Evolutionary conservation across 1,139 yeast species (phyloP).

Genomic region (Arxiozyma bovina): DNA sequence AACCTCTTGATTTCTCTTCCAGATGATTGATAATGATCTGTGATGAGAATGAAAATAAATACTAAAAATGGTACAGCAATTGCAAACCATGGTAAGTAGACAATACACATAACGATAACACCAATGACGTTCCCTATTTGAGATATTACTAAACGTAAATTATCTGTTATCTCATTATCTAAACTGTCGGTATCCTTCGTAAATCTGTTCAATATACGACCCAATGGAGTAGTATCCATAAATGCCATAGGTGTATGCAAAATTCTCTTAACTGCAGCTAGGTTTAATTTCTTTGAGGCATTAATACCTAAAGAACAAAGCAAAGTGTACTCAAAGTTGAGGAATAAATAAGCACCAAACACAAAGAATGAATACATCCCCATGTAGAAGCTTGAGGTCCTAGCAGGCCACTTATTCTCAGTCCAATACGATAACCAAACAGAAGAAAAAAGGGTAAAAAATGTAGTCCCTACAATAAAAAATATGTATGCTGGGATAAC

Average conservation of each 20-base stretch:
- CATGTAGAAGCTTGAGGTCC: slow-evolving; percentile 53
- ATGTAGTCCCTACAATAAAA: slow-evolving; percentile 40
- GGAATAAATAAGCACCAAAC: slow-evolving; percentile 39
- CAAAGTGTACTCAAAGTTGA: slow-evolving; percentile 44
- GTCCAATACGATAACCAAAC: slow-evolving; percentile 89
- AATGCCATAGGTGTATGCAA: slow-evolving; percentile 68
- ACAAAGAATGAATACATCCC: slow-evolving; percentile 58
- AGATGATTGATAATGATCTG: slow-evolving; percentile 64
- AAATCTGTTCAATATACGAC: slow-evolving; percentile 62
- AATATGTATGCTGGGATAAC: slow-evolving; percentile 39
- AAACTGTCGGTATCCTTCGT: slow-evolving; percentile 79
- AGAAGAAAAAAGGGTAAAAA: slow-evolving; percentile 56
- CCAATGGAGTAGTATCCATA: slow-evolving; percentile 61
- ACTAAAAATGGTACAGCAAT: slow-evolving; percentile 55
- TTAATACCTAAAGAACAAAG: slow-evolving; percentile 47
- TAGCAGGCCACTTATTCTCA: slow-evolving; percentile 41
- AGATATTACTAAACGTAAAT: slow-evolving; percentile 43
- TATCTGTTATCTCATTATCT: slow-evolving; percentile 66
- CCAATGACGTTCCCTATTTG: slow-evolving; percentile 53
- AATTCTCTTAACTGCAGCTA: slow-evolving; percentile 51
- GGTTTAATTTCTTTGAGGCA: slow-evolving; percentile 36
- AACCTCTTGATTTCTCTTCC: slow-evolving; percentile 77
- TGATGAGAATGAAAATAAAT: slow-evolving; percentile 40
- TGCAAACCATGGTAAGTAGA: slow-evolving; percentile 71
- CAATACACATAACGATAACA: slow-evolving; percentile 55